These are phyloP conservation scores for Penicillium angulare DNA, from an alignment of 495 filamentous ascomycete species.

Conservation along the genomic window DNA sequence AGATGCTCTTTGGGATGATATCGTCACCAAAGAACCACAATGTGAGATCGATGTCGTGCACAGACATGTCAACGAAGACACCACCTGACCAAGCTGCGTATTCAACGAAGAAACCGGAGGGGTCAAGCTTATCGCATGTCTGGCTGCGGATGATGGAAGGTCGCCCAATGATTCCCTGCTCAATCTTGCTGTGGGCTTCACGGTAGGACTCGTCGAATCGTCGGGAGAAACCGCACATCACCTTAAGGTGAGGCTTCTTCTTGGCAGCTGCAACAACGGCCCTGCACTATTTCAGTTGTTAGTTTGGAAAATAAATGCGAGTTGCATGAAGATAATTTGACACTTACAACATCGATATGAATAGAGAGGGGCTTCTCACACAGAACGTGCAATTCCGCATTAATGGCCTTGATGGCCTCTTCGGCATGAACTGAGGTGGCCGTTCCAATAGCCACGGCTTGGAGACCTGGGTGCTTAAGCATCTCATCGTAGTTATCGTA, in stretches of 20 bases:
- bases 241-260: conserved; percentile 45
- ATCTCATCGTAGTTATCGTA: conserved; percentile 49
- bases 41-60: conserved; percentile 59
- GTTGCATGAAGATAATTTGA: background rate
- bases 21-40: conserved; percentile 58
- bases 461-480: conserved; percentile 45
- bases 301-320: background rate
- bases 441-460: conserved; percentile 47
- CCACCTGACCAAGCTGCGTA: conserved; percentile 56
- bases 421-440: conserved; percentile 43
- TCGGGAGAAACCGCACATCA: conserved; percentile 60
- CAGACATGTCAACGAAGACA: conserved; percentile 61
- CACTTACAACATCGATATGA: conserved; percentile 40
- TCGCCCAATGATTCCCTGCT: conserved; percentile 47
- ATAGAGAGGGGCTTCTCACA: conserved; percentile 52
- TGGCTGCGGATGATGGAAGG: conserved; percentile 55
- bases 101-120: conserved; percentile 54
- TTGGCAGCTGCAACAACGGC: conserved; percentile 11
- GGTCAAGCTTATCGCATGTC: conserved; percentile 58
- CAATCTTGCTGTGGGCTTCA: conserved; percentile 47
- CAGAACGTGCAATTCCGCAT: conserved; percentile 45
- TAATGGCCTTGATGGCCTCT: conserved; percentile 47
- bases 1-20: conserved; percentile 48
- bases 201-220: conserved; percentile 58
- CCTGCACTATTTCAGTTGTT: conserved; percentile 3